Evolutionary conservation across 2,329 filamentous ascomycete species (phyloP).

Genomic region (Cladosporium austrohemisphaericum): DNA sequence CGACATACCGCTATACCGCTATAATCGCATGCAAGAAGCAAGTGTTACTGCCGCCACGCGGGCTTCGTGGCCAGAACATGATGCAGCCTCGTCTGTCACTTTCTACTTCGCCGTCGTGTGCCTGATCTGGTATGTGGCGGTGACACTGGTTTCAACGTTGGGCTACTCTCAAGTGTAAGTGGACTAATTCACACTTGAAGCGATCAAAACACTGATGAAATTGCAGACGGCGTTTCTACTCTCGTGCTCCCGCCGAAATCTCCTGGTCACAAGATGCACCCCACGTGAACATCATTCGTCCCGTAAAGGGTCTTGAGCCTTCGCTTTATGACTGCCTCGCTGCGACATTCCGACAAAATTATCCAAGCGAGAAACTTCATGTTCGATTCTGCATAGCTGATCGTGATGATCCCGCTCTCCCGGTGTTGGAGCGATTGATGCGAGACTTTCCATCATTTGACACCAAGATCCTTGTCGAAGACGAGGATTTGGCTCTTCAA

Average conservation of each 20-base stretch:
- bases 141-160: conserved; percentile 54
- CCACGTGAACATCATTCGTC: conserved; percentile 85
- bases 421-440: conserved; percentile 67
- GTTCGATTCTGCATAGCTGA: conserved; percentile 79
- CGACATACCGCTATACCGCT: conserved; percentile 2
- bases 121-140: conserved; percentile 40
- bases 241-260: conserved; percentile 36
- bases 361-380: conserved; percentile 71
- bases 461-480: conserved; percentile 71
- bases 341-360: conserved; percentile 77
- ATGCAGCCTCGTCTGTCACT: conserved; percentile 23
- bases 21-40: conserved; percentile 27
- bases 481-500: conserved; percentile 70
- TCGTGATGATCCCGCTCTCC: conserved; percentile 69
- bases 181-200: conserved; percentile 19
- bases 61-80: conserved; percentile 6
- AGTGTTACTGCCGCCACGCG: conserved; percentile 23
- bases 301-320: conserved; percentile 88
- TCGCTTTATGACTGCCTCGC: conserved; percentile 88
- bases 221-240: conserved; percentile 54
- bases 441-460: conserved; percentile 69
- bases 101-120: conserved; percentile 26
- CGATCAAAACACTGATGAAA: neutral
- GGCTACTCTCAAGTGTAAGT: conserved; percentile 59
- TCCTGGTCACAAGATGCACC: conserved; percentile 53